Evolutionary conservation across 352 stramenopile genomes (phyloP), one percentile per base, ranked within the genome.

Genomic region (Globisporangium irregulare): DNA sequence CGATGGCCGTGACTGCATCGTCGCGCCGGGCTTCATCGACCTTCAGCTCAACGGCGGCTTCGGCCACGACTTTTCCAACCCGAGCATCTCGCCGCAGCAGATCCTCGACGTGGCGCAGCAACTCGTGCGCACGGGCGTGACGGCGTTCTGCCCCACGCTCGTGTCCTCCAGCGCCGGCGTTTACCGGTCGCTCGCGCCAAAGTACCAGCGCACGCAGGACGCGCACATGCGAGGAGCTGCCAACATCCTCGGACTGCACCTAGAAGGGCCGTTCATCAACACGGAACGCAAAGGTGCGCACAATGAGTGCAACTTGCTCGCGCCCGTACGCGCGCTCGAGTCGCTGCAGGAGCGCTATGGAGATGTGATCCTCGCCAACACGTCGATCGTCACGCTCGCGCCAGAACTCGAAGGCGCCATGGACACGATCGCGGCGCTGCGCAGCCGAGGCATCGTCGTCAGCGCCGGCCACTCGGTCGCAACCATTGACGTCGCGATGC

Each of bases 181-280:
- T 24, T 97, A 97, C 76, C 57, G 68, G 34, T 36, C 69, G 27
- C 68, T 95, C 3, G 62, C 95, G 57, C 66, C 73, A 22, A 85
- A 74, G 60, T 95, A 74, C 68, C 66, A 61, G 25, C 75, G 68
- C 59, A 85, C 74, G 25, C 78, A 55, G 1, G 79, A 77, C 62
- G 72, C 67, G 24, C 64, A 71, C 43, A 64, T 50, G 24, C 66
- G 72, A 50, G 70, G 75, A 34, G 81, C 74, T 2, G 84, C 87
- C 14, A 90, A 80, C 41, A 92, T 97, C 34, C 69, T 98, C 34
- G 92, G 92, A 0, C 70, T 96, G 50, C 92, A 98, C 68, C 76
- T 97, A 5, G 92, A 98, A 78, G 92, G 92, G 1, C 92, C 92
- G 20, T 97, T 97, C 74, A 97, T 98, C 72, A 93, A 83, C 64